Evolutionary conservation across 2,329 filamentous ascomycete species (phyloP), one percentile per base, ranked within the genome.

Genomic region (Fusarium sterilihyphosum): DNA sequence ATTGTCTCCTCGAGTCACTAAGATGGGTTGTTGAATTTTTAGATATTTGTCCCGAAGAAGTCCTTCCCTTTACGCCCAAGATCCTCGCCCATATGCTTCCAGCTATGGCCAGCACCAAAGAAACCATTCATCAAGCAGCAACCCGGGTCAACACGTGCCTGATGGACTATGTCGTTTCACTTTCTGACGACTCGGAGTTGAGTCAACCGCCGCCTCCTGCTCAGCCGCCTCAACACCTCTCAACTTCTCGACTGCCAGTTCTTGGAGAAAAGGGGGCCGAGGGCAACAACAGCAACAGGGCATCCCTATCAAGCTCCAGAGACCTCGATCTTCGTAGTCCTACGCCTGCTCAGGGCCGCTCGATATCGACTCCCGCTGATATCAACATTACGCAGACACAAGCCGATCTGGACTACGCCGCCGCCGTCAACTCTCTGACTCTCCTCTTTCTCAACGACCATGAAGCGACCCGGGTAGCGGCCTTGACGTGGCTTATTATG

Each of bases 1-100:
- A 98, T 79, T 95, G 97, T 73, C 89, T 98, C 50, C 88, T 98
- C 44, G 97, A 97, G 61, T 95, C 95, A 7, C 86, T 99, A 35
- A 91, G 94, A 71, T 99, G 96, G 96, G 95, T 99, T 73, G 95
- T 98, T 75, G 93, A 93, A 68, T 98, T 99, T 81, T 93, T 99
- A 76, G 95, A 98, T 73, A 98, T 99, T 52, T 98, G 95, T 77
- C 96, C 96, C 0, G 96, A 98, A 80, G 96, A 99, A 79, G 97
- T 99, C 8, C 88, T 99, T 47, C 93, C 94, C 8, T 98, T 98
- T 81, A 96, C 97, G 2, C 97, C 97, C 29, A 94, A 94, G 76
- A 92, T 99, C 37, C 85, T 99, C 49, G 94, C 95, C 3, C 94
- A 98, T 79, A 93, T 99, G 64, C 88, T 99, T 35, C 97, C 96